Conservation (phyloP, 2,329 filamentous ascomycete species). For the Rhynchosporium agropyri region DNA sequence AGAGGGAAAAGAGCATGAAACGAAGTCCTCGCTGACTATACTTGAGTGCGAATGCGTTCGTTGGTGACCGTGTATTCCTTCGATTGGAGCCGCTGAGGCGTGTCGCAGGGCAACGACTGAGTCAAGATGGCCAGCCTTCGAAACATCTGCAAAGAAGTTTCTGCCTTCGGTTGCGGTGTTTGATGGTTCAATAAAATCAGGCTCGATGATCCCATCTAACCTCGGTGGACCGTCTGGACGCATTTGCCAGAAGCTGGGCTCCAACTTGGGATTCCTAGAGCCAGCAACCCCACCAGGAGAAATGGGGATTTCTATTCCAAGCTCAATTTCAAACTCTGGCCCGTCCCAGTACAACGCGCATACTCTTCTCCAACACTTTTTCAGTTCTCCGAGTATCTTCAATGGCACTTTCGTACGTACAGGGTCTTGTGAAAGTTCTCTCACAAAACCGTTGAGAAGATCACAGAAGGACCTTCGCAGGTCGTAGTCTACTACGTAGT, state of each 20-base stretch:
- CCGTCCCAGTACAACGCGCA: conserved; percentile 89
- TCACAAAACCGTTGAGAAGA: conserved; percentile 70
- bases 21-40: conserved; percentile 60
- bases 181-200: conserved; percentile 39
- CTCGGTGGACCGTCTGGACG: conserved; percentile 48
- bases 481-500: conserved; percentile 78
- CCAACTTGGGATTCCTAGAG: conserved; percentile 56
- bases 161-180: conserved; percentile 35
- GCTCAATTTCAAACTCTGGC: conserved; percentile 63
- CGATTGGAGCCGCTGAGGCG: conserved; percentile 13
- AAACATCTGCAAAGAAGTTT: conserved; percentile 52
- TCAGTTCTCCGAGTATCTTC: conserved; percentile 90
- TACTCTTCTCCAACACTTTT: conserved; percentile 94
- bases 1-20: conserved; percentile 65
- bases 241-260: conserved; percentile 57
- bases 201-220: conserved; percentile 47
- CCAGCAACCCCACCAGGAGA: conserved; percentile 74
- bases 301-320: conserved; percentile 68
- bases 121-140: conserved; percentile 52
- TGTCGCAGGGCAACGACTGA: conserved; percentile 46
- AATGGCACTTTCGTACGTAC: conserved; percentile 57
- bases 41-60: conserved; percentile 57
- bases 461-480: conserved; percentile 79
- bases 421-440: conserved; percentile 54
- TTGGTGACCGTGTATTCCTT: conserved; percentile 36